These are phyloP conservation scores for Oxalis stricta DNA, from an alignment of 441 rosid species.

Conservation along the genomic window DNA sequence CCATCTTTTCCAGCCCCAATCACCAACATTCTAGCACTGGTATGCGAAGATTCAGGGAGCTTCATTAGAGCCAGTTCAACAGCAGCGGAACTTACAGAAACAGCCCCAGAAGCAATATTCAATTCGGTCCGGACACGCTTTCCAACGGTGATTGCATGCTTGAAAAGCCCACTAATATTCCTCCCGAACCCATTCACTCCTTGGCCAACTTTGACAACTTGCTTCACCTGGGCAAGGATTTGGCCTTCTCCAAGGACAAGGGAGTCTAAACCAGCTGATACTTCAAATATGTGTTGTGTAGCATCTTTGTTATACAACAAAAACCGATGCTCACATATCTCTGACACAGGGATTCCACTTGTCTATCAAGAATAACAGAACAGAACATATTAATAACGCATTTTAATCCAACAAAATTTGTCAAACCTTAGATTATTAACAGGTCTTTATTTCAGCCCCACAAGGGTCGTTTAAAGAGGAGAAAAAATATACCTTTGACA, in stretches of 20 bases:
- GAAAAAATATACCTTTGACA: conserved; percentile 64
- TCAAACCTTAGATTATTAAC: too few relatives aligned
- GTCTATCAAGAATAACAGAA: conserved; percentile 33
- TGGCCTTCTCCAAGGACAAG: conserved; percentile 96
- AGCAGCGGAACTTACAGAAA: conserved; percentile 91
- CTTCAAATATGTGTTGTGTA: conserved; percentile 81
- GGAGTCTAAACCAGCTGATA: conserved; percentile 90
- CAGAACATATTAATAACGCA: too few relatives aligned
- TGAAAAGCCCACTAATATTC: conserved; percentile 76
- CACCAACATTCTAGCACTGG: conserved; percentile 62
- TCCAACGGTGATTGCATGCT: conserved; percentile 85
- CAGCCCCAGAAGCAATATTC: conserved; percentile 82
- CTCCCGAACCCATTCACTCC: conserved; percentile 89
- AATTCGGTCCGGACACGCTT: conserved; percentile 89
- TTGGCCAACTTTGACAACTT: conserved; percentile 80
- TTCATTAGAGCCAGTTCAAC: conserved; percentile 85
- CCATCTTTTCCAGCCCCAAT: conserved; percentile 97
- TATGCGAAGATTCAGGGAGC: conserved; percentile 46
- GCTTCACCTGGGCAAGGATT: conserved; percentile 95
- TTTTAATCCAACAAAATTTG: too few relatives aligned
- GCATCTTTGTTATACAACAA: conserved; percentile 70
- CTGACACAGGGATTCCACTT: conserved; percentile 77
- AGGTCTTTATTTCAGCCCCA: not conserved
- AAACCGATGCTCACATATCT: conserved; percentile 69
- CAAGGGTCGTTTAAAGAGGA: not conserved